Conservation (phyloP, 768 basidiomycete genomes). For the Myochromella boudieri region DNA sequence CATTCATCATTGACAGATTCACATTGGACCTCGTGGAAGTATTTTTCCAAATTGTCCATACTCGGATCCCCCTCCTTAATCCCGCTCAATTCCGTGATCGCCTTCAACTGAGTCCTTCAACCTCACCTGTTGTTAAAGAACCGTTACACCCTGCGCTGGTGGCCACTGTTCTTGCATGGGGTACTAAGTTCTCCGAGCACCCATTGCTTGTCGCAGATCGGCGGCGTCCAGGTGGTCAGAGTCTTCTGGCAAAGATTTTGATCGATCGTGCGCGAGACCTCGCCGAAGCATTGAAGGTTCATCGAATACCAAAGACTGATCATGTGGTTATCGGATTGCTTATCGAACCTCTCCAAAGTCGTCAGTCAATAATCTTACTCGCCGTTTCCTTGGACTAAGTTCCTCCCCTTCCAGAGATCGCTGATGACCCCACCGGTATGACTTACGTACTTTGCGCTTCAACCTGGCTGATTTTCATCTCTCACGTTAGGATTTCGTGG, state of each 20-base stretch:
- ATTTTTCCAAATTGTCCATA: conserved; percentile 91
- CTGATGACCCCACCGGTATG: conserved; percentile 69
- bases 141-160: conserved; percentile 71
- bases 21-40: conserved; percentile 92
- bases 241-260: conserved; percentile 73
- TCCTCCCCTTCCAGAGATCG: conserved; percentile 52
- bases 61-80: conserved; percentile 84
- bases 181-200: conserved; percentile 92
- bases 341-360: conserved; percentile 83
- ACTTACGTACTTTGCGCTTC: conserved; percentile 9
- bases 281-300: conserved; percentile 84
- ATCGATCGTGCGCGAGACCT: conserved; percentile 83
- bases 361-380: conserved; percentile 51
- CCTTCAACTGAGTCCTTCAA: conserved; percentile 45
- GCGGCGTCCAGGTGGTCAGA: conserved; percentile 66
- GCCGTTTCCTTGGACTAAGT: conserved; percentile 11
- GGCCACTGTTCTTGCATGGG: conserved; percentile 89
- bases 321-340: conserved; percentile 81
- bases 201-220: conserved; percentile 80
- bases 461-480: not conserved
- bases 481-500: conserved; percentile 67
- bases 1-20: conserved; percentile 54
- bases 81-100: conserved; percentile 77
- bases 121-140: conserved; percentile 35
- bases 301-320: conserved; percentile 74